These are phyloP conservation scores for Periglandula ipomoeae DNA, from an alignment of 2,329 filamentous ascomycete species.

Conservation along the genomic window DNA sequence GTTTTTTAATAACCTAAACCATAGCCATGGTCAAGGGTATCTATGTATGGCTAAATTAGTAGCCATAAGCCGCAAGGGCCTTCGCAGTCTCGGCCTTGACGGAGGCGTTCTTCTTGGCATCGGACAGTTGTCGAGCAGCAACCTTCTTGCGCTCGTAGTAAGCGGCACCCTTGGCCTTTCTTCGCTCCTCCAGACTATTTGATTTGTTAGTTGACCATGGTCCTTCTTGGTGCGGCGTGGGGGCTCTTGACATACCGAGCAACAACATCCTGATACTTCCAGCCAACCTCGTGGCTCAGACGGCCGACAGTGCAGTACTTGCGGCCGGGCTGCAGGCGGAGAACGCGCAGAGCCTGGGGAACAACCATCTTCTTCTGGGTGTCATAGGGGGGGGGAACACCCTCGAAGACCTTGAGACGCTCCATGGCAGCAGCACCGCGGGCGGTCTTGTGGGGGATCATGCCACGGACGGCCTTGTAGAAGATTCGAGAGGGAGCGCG, in stretches of 20 bases:
- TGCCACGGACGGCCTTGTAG: constrained; percentile 99
- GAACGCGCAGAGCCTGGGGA: constrained; percentile 91
- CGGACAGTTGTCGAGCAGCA: constrained; percentile 77
- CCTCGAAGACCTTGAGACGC: constrained; percentile 99
- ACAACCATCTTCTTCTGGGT: constrained; percentile 99
- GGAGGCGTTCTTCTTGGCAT: constrained; percentile 87
- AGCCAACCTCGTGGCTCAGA: constrained; percentile 97
- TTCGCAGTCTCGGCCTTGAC: constrained; percentile 79
- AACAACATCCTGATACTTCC: constrained; percentile 99
- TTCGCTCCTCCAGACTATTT: constrained; percentile 89
- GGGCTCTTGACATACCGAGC: constrained; percentile 61
- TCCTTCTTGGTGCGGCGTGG: background rate
- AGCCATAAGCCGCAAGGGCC: constrained; percentile 84
- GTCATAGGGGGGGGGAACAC: constrained; percentile 97
- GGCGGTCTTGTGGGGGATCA: constrained; percentile 99
- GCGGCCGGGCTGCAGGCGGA: constrained; percentile 95
- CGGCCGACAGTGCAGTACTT: constrained; percentile 99
- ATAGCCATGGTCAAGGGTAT: constrained; percentile 17
- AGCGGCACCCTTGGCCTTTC: constrained; percentile 97
- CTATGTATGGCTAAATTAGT: constrained; percentile 49
- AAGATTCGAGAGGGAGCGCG: constrained; percentile 98
- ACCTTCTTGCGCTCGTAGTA: constrained; percentile 99
- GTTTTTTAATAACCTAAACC: constrained; percentile 17
- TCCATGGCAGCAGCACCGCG: constrained; percentile 93
- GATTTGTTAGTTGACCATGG: constrained; percentile 14